Base-by-base conservation (phyloP, 441 rosid species). In the Hura crepitans region DNA sequence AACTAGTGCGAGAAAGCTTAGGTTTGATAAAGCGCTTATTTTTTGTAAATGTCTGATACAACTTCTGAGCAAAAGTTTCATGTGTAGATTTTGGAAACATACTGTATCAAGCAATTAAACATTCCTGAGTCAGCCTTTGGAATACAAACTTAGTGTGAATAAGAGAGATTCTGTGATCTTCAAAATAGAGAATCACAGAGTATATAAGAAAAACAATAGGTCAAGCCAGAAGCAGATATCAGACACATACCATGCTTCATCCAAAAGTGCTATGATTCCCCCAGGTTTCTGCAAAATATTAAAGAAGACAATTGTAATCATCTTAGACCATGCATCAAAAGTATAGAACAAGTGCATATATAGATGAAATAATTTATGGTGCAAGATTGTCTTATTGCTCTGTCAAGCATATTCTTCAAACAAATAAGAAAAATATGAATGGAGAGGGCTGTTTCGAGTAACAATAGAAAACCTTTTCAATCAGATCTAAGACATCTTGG, bases 71-170 rank as follows among this genome's bases (percentile, higher is more conserved):
- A 83, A 96, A 96, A 53, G 99, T 96, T 80, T 96, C 99, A 65
- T 96, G 99, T 5, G 99, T 96, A 51, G 99, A 96, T 85, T 96
- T 95, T 18, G 99, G 99, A 79, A 96, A 96, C 99, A 92, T 96
- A 75, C 98, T 96, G 90, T 68, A 85, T 77, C 10, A 78, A 69
- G 71, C 30, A 25, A 31, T 74, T 54, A 64, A 47, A 79, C 28
- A 78, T 58, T 75, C 56, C 57, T 62, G 72, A 75, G 71, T 62
- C 70, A 42, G 28, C 17, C 22, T 69, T 51, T 30, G 65, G 74
- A 73, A 56, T 31, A 59, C 13, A 45, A 65, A 49, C 58, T 47
- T 75, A 69, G 30, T 30, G n/a, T 45, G 20, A 20, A 46, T 47
- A 30, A 46, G 57, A 31, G 27, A 23, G 60, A 25, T 45, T 45